Conservation (phyloP, 768 basidiomycete species). For the Suillus subaureus region DNA sequence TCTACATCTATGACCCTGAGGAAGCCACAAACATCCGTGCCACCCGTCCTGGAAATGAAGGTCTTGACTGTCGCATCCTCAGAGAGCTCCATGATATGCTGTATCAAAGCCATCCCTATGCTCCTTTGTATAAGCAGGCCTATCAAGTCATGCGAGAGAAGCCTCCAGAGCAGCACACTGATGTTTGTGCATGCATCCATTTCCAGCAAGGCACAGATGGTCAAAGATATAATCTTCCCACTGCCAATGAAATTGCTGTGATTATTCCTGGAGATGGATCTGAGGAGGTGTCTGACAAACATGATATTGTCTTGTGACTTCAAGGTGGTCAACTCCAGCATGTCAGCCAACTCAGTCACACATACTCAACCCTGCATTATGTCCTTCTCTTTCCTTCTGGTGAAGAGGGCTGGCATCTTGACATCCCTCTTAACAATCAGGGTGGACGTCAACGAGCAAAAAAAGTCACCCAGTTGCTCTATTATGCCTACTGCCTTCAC, state of each 20-base stretch:
- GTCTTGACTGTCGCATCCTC: constrained; percentile 23
- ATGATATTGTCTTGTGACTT: constrained; percentile 39
- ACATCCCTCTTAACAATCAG: constrained; percentile 15
- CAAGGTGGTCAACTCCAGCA: constrained; percentile 24
- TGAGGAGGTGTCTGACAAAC: constrained; percentile 8
- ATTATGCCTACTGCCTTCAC: constrained; percentile 38
- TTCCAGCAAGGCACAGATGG: constrained; percentile 25
- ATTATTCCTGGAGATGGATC: constrained; percentile 23
- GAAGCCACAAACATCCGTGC: constrained; percentile 32
- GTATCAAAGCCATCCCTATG: constrained; percentile 26
- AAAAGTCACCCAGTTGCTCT: constrained; percentile 32
- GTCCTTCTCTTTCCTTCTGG: constrained; percentile 46
- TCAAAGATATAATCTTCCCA: constrained; percentile 46
- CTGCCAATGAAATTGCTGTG: constrained; percentile 42
- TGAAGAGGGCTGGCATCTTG: constrained; percentile 39
- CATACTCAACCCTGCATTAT: constrained; percentile 45
- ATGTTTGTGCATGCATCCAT: constrained; percentile 16
- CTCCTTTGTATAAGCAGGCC: constrained; percentile 30
- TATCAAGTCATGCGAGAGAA: constrained; percentile 31
- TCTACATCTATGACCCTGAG: constrained; percentile 43
- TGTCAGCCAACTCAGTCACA: constrained; percentile 36
- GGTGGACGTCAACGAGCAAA: constrained; percentile 5
- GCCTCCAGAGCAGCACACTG: constrained; percentile 17
- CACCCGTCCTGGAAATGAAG: constrained; percentile 19
- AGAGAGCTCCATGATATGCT: constrained; percentile 28